These are phyloP conservation scores for Melaleuca quinquenervia DNA, from an alignment of 345 rosid species.

Conservation along the genomic window DNA sequence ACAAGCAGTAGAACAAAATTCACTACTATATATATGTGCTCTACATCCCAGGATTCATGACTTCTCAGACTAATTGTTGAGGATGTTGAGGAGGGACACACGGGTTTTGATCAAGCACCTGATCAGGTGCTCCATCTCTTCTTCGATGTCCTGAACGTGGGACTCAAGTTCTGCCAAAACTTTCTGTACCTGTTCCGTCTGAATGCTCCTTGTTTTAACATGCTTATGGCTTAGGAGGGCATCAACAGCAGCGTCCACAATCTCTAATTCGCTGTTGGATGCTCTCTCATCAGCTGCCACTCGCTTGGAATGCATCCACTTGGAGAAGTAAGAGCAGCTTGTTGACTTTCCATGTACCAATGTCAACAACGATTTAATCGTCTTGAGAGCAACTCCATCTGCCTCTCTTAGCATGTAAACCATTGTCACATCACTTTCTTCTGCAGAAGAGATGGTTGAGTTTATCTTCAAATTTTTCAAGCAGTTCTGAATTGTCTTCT, in stretches of 20 bases:
- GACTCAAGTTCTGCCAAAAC: conserved; percentile 22
- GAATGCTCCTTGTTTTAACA: background rate
- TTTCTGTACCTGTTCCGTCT: background rate
- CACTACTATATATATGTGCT: background rate
- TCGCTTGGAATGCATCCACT: background rate
- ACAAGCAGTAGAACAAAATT: background rate
- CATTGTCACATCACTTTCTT: background rate
- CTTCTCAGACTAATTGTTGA: background rate
- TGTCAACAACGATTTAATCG: background rate
- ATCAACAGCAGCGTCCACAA: conserved; percentile 10
- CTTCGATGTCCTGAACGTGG: conserved; percentile 35
- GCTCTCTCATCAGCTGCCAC: background rate
- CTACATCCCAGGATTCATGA: background rate
- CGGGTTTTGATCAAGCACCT: conserved; percentile 33
- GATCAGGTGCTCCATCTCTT: conserved; percentile 19
- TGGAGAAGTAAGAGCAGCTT: background rate
- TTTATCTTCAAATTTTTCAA: conserved; percentile 9
- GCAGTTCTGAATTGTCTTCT: conserved; percentile 11
- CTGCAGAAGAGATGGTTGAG: background rate
- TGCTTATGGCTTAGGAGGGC: conserved; percentile 3
- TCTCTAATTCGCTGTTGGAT: background rate
- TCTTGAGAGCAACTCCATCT: background rate
- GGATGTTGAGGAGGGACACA: conserved; percentile 31
- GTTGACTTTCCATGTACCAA: background rate
- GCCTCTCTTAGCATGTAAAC: background rate